Percentiles rank a stretch among this genome's conserved stretches.
These are phyloP conservation scores for grape (Vitis vinifera) DNA, from an alignment of 164 flowering plant species.

Conservation along the genomic window ASM3070453v1 NC_081823.1:26668001-26668500, in stretches of 20 bases:
- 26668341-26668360: conserved; percentile 9
- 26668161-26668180: conserved; percentile 51
- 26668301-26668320: conserved; percentile 11
- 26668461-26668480: conserved; percentile 14
- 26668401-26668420: conserved; percentile 17
- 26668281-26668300: conserved; percentile 5
- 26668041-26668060: conserved; percentile 47
- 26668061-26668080: conserved; percentile 70
- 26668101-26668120: conserved; percentile 73
- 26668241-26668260: conserved; percentile 6
- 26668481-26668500: conserved; percentile 18
- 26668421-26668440: conserved; percentile 7
- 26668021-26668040: neutral
- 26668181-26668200: conserved; percentile 16
- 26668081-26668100: conserved; percentile 71
- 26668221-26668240: conserved; percentile 3
- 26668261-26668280: neutral
- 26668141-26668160: conserved; percentile 66
- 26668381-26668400: conserved; percentile 21
- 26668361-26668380: conserved; percentile 9
- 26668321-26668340: conserved; percentile 9
- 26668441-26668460: conserved; percentile 6
- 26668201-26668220: conserved; percentile 8
- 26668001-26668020: neutral
- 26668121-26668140: conserved; percentile 71